Evolutionary conservation across 2,329 filamentous ascomycete species (phyloP).

Genomic region (Alternaria consortialis): DNA sequence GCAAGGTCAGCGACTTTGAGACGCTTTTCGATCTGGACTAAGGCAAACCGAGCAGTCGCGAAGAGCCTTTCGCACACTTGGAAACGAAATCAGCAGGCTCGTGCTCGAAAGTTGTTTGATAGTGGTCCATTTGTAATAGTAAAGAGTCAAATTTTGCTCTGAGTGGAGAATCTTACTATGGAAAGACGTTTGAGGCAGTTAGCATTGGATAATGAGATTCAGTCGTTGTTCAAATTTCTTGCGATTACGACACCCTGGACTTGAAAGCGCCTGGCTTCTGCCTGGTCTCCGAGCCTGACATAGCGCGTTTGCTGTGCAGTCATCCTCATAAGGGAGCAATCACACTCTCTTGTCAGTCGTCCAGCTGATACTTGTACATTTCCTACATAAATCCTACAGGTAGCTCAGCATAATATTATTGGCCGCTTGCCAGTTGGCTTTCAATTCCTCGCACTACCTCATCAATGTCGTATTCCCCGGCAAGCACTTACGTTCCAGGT

Average conservation of each 20-base stretch:
- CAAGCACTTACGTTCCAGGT: background rate
- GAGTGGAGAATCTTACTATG: background rate
- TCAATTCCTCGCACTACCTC: background rate
- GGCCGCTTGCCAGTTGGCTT: background rate
- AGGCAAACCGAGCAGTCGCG: background rate
- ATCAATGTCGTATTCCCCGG: background rate
- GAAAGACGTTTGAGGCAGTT: background rate
- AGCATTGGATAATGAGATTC: background rate
- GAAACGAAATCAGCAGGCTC: background rate
- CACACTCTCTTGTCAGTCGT: background rate
- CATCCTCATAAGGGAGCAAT: background rate
- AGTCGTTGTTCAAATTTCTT: background rate
- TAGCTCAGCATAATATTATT: background rate
- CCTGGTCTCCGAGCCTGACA: background rate
- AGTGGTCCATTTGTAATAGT: background rate
- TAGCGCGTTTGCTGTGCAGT: background rate
- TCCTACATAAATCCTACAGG: background rate
- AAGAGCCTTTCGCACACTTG: background rate
- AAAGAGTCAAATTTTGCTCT: background rate
- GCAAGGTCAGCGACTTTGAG: background rate
- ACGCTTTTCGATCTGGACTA: background rate
- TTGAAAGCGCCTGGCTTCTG: background rate
- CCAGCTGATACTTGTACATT: background rate
- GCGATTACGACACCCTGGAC: background rate
- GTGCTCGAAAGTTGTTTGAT: background rate